Base-by-base conservation (phyloP, 2,329 filamentous ascomycete genomes). In the Penicillium sp. region DNA sequence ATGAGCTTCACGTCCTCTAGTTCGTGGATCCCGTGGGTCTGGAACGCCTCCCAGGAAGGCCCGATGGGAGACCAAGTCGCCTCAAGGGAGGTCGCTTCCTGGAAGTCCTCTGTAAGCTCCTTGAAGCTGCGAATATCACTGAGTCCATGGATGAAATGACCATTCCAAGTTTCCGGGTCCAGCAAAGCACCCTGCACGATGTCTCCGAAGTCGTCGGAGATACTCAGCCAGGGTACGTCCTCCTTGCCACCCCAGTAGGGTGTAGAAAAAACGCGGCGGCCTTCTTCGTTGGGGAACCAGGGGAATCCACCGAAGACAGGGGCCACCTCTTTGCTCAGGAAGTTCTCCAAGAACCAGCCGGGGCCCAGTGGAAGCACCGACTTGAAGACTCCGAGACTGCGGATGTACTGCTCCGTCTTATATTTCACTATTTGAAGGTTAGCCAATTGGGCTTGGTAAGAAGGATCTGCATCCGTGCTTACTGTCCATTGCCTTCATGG, bases 171-270 rank as follows among this genome's bases (percentile, higher is more conserved):
- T 17, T 2, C 18, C 39, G 75, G 75, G 10, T 70, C 64, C 7
- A 78, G 64, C 15, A 78, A 72, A 3, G 77, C 63, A 2, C 75
- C 76, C 7, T 79, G 76, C 9, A 79, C 70, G 15, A 78, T 66
- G 46, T 79, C 77, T 3, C 76, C 77, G 49, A 68, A 79, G 58
- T 79, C 76, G 27, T 75, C 68, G 0, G 52, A 55, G 3, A 78
- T 71, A 21, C 66, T 63, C 20, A 79, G 66, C 54, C 71, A 76
- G 0, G 73, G 75, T 0, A 76, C 62, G 7, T 68, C 58, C 30
- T 69, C 66, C 1, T 67, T 67, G 1, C 75, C 75, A 3, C 75
- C 76, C 72, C 74, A 75, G 6, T 56, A 60, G 1, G 77, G 76
- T 2, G 63, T 49, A 2, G 54, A 50, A 36, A 76, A 67, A 1